Evolutionary conservation across 176 grass and related monocot genomes (phyloP).

Genomic region (Cenchrus purpureus): DNA sequence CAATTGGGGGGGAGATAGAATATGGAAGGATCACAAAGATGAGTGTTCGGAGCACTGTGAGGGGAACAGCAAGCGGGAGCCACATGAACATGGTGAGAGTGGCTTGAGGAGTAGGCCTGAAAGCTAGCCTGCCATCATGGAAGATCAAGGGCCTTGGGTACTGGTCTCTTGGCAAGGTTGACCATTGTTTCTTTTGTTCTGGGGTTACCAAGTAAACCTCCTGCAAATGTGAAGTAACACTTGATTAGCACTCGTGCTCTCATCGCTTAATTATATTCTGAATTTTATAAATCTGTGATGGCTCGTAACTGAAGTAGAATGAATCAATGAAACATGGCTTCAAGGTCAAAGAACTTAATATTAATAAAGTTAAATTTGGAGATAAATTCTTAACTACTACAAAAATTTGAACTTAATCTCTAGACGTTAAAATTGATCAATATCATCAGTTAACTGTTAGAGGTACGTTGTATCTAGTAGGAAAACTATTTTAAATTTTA

Average conservation of each 20-base stretch:
- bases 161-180: conserved; percentile 50
- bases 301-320: neutral
- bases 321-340: neutral
- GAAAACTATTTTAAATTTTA: neutral
- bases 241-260: neutral
- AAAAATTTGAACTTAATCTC: conserved; percentile 4
- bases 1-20: conserved; percentile 48
- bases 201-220: conserved; percentile 57
- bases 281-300: neutral
- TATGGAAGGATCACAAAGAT: conserved; percentile 63
- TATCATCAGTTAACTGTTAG: neutral
- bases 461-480: neutral
- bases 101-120: conserved; percentile 65
- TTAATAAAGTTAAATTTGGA: neutral
- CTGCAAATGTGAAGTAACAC: conserved; percentile 44
- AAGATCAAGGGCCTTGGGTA: conserved; percentile 75
- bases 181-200: conserved; percentile 71
- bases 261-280: neutral
- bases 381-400: neutral
- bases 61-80: conserved; percentile 58
- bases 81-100: conserved; percentile 77
- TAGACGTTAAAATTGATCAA: neutral
- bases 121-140: conserved; percentile 87
- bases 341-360: neutral
- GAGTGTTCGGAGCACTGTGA: conserved; percentile 61